Conservation (phyloP, 371 early-diverging fungal genomes). For the Rhizopus microsporus region DNA sequence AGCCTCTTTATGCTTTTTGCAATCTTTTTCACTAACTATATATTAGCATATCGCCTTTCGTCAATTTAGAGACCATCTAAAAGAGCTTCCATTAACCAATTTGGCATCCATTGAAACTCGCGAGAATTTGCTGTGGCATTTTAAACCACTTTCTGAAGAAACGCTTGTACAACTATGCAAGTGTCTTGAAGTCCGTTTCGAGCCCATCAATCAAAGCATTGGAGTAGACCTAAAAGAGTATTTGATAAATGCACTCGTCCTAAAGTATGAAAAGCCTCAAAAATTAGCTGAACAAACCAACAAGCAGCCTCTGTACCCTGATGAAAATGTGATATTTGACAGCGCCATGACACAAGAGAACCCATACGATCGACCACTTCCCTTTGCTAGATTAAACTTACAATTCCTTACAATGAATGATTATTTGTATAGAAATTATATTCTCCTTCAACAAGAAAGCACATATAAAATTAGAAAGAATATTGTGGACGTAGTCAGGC, state of each 20-base stretch:
- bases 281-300: slow-evolving; percentile 75
- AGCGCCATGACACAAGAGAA: slow-evolving; percentile 64
- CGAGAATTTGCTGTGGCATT: slow-evolving; percentile 55
- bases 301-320: slow-evolving; percentile 77
- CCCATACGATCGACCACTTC: slow-evolving; percentile 68
- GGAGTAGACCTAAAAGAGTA: slow-evolving; percentile 36
- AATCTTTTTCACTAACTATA: background rate
- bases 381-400: slow-evolving; percentile 88
- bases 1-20: background rate
- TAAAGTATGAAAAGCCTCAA: slow-evolving; percentile 59
- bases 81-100: slow-evolving; percentile 76
- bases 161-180: slow-evolving; percentile 59
- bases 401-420: slow-evolving; percentile 93
- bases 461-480: slow-evolving; percentile 85
- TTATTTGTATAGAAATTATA: slow-evolving; percentile 84
- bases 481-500: slow-evolving; percentile 82
- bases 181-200: slow-evolving; percentile 59
- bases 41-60: slow-evolving; percentile 62
- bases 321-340: slow-evolving; percentile 66
- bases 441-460: slow-evolving; percentile 80
- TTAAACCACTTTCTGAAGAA: slow-evolving; percentile 51
- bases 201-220: slow-evolving; percentile 24
- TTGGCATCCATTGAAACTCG: slow-evolving; percentile 65
- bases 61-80: slow-evolving; percentile 64
- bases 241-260: slow-evolving; percentile 58